Conservation (phyloP, 768 basidiomycete species). For the Lactarius deliciosus region DNA sequence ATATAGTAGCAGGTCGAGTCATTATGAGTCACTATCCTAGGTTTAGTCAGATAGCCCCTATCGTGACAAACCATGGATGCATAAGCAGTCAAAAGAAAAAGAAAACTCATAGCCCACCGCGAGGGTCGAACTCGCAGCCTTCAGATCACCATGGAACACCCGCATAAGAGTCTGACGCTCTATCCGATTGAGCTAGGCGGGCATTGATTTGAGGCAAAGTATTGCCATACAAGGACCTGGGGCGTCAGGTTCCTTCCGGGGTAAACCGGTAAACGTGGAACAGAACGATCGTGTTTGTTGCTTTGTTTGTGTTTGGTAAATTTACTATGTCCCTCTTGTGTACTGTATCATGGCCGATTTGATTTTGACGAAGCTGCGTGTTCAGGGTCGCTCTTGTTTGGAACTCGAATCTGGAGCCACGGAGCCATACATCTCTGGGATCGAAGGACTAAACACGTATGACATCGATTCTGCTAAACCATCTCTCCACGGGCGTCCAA, state of each 20-base stretch:
- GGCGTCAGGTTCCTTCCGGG: not conserved
- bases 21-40: no score
- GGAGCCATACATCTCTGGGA: not conserved
- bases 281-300: no score
- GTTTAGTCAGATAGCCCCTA: not conserved
- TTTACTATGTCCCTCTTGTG: no score
- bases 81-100: no score
- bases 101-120: slow-evolving; percentile 49
- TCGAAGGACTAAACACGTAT: not conserved
- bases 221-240: not conserved
- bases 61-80: no score
- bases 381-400: not conserved
- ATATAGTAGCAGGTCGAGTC: not conserved
- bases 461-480: not conserved
- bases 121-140: slow-evolving; percentile 66
- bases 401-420: not conserved
- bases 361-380: not conserved
- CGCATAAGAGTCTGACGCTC: slow-evolving; percentile 62
- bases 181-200: slow-evolving; percentile 69
- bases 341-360: not conserved
- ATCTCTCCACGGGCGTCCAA: not conserved
- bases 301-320: no score
- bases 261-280: no score
- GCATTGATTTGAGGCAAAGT: slow-evolving; percentile 30
- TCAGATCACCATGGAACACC: slow-evolving; percentile 41